Conservation (phyloP, 2,329 filamentous ascomycete species). For the Magnaporthiopsis rhizophila region DNA sequence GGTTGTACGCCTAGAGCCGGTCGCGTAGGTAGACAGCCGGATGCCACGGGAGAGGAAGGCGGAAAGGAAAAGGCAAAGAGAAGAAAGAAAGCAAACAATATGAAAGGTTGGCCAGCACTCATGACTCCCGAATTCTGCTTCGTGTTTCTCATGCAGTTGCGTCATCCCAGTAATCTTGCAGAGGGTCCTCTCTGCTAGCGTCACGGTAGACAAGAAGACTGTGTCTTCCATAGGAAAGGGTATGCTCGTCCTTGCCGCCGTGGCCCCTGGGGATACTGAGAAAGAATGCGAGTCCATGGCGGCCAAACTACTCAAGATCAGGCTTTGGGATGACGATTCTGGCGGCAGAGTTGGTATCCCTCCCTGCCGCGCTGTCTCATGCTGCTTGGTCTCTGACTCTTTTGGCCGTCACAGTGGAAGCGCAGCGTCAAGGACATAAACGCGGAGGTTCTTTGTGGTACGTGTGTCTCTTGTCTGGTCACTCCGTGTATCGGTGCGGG, state of each 20-base stretch:
- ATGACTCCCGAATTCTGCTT: background rate
- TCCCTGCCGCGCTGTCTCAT: conserved; percentile 3
- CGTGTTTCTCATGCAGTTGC: conserved; percentile 11
- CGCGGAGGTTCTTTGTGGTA: conserved; percentile 93
- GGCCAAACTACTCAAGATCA: conserved; percentile 79
- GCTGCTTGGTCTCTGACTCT: conserved; percentile 16
- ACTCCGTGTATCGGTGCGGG: background rate
- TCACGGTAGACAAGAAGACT: conserved; percentile 84
- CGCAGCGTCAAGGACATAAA: conserved; percentile 77
- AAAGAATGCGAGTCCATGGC: conserved; percentile 83
- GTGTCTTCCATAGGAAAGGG: conserved; percentile 89
- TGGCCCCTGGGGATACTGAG: conserved; percentile 81
- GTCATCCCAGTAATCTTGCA: conserved; percentile 69
- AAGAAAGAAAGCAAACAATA: conserved; percentile 10
- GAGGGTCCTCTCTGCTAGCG: conserved; percentile 88
- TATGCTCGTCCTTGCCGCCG: conserved; percentile 81
- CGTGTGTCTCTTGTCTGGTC: conserved; percentile 16
- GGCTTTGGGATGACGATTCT: conserved; percentile 78
- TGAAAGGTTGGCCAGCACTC: conserved; percentile 16
- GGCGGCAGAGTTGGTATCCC: conserved; percentile 49
- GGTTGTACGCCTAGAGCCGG: background rate
- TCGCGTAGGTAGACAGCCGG: background rate
- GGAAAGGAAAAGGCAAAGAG: background rate
- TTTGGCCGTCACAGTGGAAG: conserved; percentile 62
- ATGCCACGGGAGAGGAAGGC: too few relatives aligned